These are phyloP conservation scores for Carex cristatella DNA, from an alignment of 176 grass and related monocot genomes.

Conservation along the genomic window DNA sequence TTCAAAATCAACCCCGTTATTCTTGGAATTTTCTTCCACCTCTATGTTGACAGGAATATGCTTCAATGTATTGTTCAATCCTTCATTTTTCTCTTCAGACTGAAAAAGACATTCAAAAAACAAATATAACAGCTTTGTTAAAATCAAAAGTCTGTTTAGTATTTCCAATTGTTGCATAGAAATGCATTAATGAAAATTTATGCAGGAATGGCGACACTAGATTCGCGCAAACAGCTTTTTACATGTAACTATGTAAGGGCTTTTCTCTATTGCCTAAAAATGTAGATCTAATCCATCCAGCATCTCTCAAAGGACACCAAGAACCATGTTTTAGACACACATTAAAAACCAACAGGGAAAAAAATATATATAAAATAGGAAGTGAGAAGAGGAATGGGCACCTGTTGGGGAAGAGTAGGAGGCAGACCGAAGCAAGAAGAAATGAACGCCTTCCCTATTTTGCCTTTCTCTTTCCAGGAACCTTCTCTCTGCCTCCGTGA, in stretches of 20 bases:
- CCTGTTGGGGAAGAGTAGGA: conserved; percentile 12
- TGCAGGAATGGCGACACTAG: neutral
- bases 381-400: neutral
- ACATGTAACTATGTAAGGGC: no score
- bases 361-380: neutral
- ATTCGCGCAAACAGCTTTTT: neutral
- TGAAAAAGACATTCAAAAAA: neutral
- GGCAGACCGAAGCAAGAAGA: conserved; percentile 69
- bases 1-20: neutral
- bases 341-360: neutral
- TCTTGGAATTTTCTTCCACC: conserved; percentile 25
- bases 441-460: conserved; percentile 30
- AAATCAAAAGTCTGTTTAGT: neutral
- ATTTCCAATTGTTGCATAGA: neutral
- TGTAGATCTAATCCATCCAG: neutral
- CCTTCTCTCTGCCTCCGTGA: conserved; percentile 16
- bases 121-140: neutral
- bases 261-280: neutral
- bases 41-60: conserved; percentile 12
- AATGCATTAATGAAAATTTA: neutral
- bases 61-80: neutral
- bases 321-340: neutral
- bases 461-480: conserved; percentile 13
- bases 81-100: conserved; percentile 6
- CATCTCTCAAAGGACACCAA: neutral